Conservation (phyloP, 768 basidiomycete species). For the Wakefieldia striispora region DNA sequence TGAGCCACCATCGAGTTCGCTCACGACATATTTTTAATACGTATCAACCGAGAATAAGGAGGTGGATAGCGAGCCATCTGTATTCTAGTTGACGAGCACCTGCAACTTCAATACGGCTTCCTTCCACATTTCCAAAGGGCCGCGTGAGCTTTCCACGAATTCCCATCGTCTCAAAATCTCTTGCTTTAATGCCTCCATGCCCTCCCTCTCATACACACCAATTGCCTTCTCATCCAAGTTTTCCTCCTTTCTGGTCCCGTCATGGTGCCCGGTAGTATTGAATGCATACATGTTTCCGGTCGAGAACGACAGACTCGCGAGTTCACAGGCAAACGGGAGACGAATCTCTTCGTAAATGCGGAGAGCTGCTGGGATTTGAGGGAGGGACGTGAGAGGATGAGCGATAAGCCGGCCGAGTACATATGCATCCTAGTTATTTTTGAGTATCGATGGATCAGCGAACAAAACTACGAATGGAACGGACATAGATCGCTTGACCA, state of each 20-base stretch:
- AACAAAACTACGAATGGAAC: not conserved
- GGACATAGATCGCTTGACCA: slow-evolving; percentile 50
- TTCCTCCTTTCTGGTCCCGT: slow-evolving; percentile 13
- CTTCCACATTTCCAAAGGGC: slow-evolving; percentile 15
- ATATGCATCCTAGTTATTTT: slow-evolving; percentile 25
- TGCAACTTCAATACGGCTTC: slow-evolving; percentile 14
- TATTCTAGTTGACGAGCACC: not conserved
- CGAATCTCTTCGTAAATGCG: slow-evolving; percentile 33
- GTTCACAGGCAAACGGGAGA: slow-evolving; percentile 23
- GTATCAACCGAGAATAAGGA: no score
- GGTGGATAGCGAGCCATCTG: no score
- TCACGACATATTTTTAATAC: no score
- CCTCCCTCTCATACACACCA: slow-evolving; percentile 12
- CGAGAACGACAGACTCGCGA: slow-evolving; percentile 19
- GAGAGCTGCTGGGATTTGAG: slow-evolving; percentile 28
- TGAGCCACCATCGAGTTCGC: no score
- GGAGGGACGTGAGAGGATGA: slow-evolving; percentile 17
- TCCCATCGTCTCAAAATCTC: slow-evolving; percentile 17
- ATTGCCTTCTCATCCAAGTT: slow-evolving; percentile 10
- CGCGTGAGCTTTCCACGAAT: slow-evolving; percentile 8
- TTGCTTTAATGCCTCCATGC: slow-evolving; percentile 13
- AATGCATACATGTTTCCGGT: slow-evolving; percentile 21
- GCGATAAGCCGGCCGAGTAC: slow-evolving; percentile 30
- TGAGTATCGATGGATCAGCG: not conserved
- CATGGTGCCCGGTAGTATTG: slow-evolving; percentile 17